Conservation (phyloP, 2,329 filamentous ascomycete genomes). For the Trichoderma sp. region DNA sequence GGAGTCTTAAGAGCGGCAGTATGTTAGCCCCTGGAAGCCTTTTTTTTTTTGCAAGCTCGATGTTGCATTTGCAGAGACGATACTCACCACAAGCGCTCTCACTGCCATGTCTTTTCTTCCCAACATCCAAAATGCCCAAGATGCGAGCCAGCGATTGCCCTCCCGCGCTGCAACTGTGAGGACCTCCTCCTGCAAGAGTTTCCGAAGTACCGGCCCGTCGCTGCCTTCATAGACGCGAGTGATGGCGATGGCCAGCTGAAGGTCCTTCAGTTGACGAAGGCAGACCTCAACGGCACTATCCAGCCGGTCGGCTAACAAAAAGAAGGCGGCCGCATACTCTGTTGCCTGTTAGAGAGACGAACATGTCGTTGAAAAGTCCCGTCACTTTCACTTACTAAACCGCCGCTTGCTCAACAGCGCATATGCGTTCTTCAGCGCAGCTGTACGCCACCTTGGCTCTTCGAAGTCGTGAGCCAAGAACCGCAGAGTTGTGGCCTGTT, state of each 20-base stretch:
- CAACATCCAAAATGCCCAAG: constrained; percentile 95
- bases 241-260: constrained; percentile 87
- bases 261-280: constrained; percentile 81
- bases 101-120: constrained; percentile 81
- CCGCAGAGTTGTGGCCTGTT: constrained; percentile 77
- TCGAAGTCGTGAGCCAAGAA: constrained; percentile 89
- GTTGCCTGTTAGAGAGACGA: not conserved
- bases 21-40: not conserved
- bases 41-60: too few relatives aligned
- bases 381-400: constrained; percentile 61
- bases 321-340: constrained; percentile 96
- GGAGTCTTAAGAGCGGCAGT: constrained; percentile 61
- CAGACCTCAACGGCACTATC: constrained; percentile 86
- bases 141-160: constrained; percentile 90
- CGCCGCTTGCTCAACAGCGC: constrained; percentile 87
- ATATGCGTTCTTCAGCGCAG: constrained; percentile 94
- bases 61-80: too few relatives aligned
- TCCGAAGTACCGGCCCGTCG: constrained; percentile 69
- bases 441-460: constrained; percentile 82
- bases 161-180: constrained; percentile 75
- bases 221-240: constrained; percentile 88
- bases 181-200: constrained; percentile 77
- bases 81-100: constrained; percentile 73
- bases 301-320: constrained; percentile 83
- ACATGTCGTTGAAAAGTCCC: not conserved